phyloP scores from a whole-genome alignment of 257 asterid species.

The Solanum stenotomum region DNA sequence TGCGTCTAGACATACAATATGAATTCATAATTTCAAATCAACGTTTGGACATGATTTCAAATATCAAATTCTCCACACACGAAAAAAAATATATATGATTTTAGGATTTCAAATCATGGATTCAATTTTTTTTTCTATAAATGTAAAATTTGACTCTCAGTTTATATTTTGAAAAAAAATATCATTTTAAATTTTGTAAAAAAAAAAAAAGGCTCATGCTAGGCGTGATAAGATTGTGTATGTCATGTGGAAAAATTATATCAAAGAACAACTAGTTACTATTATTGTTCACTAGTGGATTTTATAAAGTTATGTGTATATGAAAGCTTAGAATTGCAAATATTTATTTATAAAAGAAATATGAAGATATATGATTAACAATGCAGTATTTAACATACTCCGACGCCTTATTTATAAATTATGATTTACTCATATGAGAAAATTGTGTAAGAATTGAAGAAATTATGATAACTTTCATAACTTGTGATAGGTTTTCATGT shows the following conservation, averaged over 20 bases:
- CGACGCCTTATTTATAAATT: background rate
- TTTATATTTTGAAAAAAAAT: background rate
- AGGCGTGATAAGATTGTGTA: background rate
- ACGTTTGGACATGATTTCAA: background rate
- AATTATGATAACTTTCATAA: no score
- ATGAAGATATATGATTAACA: no score
- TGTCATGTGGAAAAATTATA: background rate
- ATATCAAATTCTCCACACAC: background rate
- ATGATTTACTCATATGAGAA: no score
- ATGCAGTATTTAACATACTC: no score
- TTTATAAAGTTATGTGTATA: no score
- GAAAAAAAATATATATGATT: no score
- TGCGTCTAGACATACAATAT: accelerated
- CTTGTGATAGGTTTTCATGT: background rate
- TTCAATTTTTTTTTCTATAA: background rate
- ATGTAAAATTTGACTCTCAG: background rate
- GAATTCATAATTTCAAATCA: background rate
- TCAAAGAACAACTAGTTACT: no score
- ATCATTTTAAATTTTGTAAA: background rate
- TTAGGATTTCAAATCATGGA: background rate
- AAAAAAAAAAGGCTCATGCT: background rate
- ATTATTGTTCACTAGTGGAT: no score
- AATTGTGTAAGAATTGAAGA: background rate
- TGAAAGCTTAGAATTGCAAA: background rate
- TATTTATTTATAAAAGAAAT: background rate